Evolutionary conservation across 768 basidiomycete genomes (phyloP).

Genomic region (Boletus sp.): DNA sequence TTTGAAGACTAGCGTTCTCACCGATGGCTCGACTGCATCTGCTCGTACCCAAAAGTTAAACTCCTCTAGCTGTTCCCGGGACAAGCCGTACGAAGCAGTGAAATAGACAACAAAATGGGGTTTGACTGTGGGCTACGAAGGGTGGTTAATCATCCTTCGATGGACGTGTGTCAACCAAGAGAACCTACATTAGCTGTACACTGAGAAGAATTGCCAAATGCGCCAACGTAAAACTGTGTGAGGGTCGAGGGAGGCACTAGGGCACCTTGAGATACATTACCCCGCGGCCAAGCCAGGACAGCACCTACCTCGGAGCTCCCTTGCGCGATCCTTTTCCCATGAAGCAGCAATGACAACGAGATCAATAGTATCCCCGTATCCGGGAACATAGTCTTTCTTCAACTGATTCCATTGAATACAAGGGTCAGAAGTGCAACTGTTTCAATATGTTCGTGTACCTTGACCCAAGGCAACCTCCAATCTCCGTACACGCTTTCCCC

Average conservation of each 20-base stretch:
- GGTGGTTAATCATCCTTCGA: background rate
- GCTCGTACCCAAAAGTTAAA: slow-evolving; percentile 60
- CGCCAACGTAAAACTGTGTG: slow-evolving; percentile 82
- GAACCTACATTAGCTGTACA: slow-evolving; percentile 38
- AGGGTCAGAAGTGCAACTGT: slow-evolving; percentile 14
- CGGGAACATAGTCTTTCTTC: slow-evolving; percentile 86
- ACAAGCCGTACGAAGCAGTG: slow-evolving; percentile 71
- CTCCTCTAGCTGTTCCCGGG: slow-evolving; percentile 63
- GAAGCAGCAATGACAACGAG: slow-evolving; percentile 71
- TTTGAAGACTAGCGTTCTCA: slow-evolving; percentile 1
- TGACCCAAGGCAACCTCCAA: slow-evolving; percentile 70
- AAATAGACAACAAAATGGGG: slow-evolving; percentile 76
- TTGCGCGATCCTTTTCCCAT: slow-evolving; percentile 77
- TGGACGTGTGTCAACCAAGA: background rate
- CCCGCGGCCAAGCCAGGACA: background rate
- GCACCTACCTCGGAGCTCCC: slow-evolving; percentile 66
- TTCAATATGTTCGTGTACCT: slow-evolving; percentile 36
- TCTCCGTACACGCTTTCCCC: slow-evolving; percentile 67
- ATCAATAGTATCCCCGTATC: slow-evolving; percentile 78
- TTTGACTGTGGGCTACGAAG: slow-evolving; percentile 35
- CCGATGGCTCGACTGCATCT: slow-evolving; percentile 25
- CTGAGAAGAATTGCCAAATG: slow-evolving; percentile 48
- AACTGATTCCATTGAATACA: slow-evolving; percentile 35
- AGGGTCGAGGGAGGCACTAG: slow-evolving; percentile 66
- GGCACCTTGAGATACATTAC: background rate